Evolutionary conservation across 2,329 filamentous ascomycete genomes (phyloP).

Genomic region (Trichoderma pleuroti): DNA sequence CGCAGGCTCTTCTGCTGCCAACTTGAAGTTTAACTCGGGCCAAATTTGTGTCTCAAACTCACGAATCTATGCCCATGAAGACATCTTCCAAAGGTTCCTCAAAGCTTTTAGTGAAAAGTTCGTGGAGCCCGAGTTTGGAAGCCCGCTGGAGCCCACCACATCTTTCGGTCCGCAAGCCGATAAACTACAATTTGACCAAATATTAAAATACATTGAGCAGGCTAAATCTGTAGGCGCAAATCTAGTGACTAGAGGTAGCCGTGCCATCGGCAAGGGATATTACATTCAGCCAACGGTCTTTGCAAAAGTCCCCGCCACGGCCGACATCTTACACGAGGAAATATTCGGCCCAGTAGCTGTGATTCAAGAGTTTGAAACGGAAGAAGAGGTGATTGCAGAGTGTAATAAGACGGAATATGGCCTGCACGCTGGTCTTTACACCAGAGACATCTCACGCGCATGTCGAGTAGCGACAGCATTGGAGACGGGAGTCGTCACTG

Average conservation of each 20-base stretch:
- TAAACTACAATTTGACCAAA: conserved; percentile 57
- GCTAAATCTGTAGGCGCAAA: conserved; percentile 22
- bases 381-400: conserved; percentile 28
- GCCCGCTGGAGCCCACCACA: not conserved
- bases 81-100: not conserved
- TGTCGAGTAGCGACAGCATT: conserved; percentile 43
- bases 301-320: conserved; percentile 25
- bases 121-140: not conserved
- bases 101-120: not conserved
- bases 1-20: not conserved
- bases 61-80: not conserved
- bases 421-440: conserved; percentile 53
- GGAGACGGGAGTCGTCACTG: conserved; percentile 45
- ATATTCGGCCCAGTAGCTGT: conserved; percentile 32
- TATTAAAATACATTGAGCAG: conserved; percentile 54
- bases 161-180: not conserved
- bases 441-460: conserved; percentile 40
- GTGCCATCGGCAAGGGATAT: conserved; percentile 23
- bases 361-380: conserved; percentile 27
- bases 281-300: conserved; percentile 32
- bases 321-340: conserved; percentile 29
- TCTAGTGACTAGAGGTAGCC: conserved; percentile 20
- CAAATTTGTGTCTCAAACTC: not conserved
- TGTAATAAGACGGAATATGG: conserved; percentile 47
- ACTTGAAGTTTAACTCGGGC: not conserved